Conservation (phyloP, 306 rosid genomes). For the Pyrus communis region DNA sequence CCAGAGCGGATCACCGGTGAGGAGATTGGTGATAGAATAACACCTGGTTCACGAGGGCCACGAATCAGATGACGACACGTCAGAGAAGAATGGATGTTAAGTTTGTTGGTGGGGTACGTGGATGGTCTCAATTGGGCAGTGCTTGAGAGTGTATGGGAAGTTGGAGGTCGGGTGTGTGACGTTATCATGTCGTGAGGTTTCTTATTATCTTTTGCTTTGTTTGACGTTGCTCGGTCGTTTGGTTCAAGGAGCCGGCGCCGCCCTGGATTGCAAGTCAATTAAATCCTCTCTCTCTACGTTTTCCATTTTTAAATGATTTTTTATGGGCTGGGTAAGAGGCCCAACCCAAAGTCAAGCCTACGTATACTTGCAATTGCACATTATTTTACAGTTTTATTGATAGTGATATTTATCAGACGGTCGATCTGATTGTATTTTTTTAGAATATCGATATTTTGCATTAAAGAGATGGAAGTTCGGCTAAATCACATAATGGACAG, state of each 20-base stretch:
- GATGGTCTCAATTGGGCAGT: background rate
- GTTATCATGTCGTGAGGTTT: too few species aligned
- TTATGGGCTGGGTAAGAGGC: background rate
- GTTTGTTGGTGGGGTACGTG: background rate
- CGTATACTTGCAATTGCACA: background rate
- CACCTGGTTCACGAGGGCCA: background rate
- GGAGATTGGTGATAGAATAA: background rate
- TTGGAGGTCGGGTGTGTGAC: background rate
- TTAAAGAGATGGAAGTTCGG: too few species aligned
- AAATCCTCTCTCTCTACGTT: background rate
- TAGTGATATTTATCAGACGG: background rate
- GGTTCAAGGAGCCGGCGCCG: background rate
- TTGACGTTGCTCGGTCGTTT: too few species aligned
- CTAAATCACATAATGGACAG: accelerated
- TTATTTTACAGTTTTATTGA: background rate
- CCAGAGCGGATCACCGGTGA: background rate
- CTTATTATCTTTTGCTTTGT: too few species aligned
- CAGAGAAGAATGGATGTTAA: too few species aligned
- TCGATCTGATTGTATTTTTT: too few species aligned
- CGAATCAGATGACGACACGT: background rate
- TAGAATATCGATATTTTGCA: too few species aligned
- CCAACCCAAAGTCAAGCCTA: background rate
- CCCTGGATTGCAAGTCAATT: background rate
- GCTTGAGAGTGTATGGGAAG: background rate
- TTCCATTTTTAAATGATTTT: background rate